These are phyloP conservation scores for Fusarium sp. DNA, from an alignment of 2,329 filamentous ascomycete species.

Conservation along the genomic window DNA sequence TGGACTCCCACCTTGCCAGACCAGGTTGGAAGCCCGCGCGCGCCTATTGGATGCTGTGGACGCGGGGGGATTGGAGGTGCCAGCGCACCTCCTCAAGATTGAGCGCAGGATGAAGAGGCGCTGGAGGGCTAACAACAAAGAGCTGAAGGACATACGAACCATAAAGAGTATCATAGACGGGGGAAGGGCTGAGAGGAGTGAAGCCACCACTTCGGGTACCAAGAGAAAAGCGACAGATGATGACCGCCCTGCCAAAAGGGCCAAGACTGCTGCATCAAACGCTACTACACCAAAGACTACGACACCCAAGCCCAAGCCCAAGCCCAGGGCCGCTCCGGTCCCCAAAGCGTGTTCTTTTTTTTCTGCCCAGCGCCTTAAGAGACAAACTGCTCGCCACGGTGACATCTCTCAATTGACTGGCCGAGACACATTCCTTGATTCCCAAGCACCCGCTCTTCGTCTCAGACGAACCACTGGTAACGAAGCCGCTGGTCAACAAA, in stretches of 20 bases:
- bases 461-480: no score
- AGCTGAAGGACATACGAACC: no score
- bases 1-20: constrained; percentile 69
- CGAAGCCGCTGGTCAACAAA: no score
- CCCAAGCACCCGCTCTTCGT: no score
- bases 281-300: not conserved
- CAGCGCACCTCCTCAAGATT: constrained; percentile 62
- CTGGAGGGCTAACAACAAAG: no score
- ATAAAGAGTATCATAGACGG: constrained; percentile 55
- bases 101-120: no score
- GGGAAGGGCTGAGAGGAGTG: not conserved
- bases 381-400: constrained; percentile 38
- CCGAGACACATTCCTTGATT: no score
- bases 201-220: constrained; percentile 14
- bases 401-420: constrained; percentile 20
- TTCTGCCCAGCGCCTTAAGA: not conserved
- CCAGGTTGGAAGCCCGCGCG: constrained; percentile 72
- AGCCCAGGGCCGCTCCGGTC: constrained; percentile 6
- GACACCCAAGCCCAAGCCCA: not conserved
- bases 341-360: not conserved
- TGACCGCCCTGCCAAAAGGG: constrained; percentile 30
- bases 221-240: constrained; percentile 51
- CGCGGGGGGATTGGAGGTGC: constrained; percentile 63
- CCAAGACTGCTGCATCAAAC: constrained; percentile 11
- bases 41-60: constrained; percentile 72